Conservation (phyloP, 805 yeast species). For the Cyberlindnera meyerae region DNA sequence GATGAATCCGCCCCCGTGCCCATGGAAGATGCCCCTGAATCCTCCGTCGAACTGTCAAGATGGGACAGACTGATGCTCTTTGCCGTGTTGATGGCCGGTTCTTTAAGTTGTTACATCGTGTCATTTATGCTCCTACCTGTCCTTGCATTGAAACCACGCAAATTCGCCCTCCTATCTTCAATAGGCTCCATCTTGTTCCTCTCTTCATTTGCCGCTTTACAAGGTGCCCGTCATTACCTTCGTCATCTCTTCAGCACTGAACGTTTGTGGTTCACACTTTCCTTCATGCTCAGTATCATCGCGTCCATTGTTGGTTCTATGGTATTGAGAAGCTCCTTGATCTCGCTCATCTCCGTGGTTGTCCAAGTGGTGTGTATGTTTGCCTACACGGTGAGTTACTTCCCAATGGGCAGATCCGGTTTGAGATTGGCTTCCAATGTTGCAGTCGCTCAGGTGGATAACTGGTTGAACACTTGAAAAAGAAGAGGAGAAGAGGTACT, state of each 20-base stretch:
- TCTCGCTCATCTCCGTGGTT: conserved; percentile 11
- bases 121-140: conserved; percentile 17
- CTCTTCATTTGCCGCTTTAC: conserved; percentile 14
- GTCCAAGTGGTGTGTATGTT: conserved; percentile 12
- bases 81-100: conserved; percentile 18
- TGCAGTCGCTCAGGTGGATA: conserved; percentile 16
- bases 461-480: conserved; percentile 15
- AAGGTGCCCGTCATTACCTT: conserved; percentile 11
- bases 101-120: conserved; percentile 18
- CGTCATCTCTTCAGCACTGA: conserved; percentile 15
- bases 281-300: conserved; percentile 11
- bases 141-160: conserved; percentile 16
- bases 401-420: conserved; percentile 19
- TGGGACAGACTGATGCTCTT: conserved; percentile 19
- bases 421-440: conserved; percentile 15
- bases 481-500: no score
- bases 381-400: conserved; percentile 17
- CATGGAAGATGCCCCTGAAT: conserved; percentile 4
- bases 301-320: conserved; percentile 12
- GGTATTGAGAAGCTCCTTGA: conserved; percentile 9
- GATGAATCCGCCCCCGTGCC: conserved; percentile 3
- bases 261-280: conserved; percentile 17
- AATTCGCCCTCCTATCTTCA: conserved; percentile 17
- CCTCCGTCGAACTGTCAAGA: conserved; percentile 8
- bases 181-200: conserved; percentile 18